Conservation (phyloP, 768 basidiomycete species). For the Pleurotus citrinopileatus region DNA sequence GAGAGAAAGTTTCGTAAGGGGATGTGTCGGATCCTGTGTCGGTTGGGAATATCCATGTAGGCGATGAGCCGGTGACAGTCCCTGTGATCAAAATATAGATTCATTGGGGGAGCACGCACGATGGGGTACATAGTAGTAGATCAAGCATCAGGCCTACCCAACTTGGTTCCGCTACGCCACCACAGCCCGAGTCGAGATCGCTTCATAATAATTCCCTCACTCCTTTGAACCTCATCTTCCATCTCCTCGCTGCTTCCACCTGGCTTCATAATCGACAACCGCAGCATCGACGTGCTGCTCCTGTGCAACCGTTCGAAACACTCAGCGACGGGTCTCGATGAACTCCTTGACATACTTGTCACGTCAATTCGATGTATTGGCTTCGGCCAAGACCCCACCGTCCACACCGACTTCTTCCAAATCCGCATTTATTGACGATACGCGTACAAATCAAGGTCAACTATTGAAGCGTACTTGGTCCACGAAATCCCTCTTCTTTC, state of each 20-base stretch:
- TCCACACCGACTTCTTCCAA: constrained; percentile 47
- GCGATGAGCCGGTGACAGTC: constrained; percentile 1
- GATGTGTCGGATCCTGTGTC: neutral
- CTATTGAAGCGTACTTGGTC: constrained; percentile 58
- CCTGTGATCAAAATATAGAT: no score
- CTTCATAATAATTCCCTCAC: neutral
- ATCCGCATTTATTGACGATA: constrained; percentile 24
- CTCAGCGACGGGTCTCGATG: constrained; percentile 38
- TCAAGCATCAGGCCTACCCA: no score
- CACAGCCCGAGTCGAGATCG: neutral
- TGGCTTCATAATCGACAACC: constrained; percentile 8
- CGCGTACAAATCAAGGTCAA: constrained; percentile 12
- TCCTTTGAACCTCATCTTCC: neutral
- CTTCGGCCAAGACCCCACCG: constrained; percentile 56
- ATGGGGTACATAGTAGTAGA: neutral
- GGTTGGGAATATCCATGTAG: no score
- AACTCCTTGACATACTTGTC: constrained; percentile 82
- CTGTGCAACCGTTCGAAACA: neutral
- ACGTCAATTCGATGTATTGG: constrained; percentile 77
- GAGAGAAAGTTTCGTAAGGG: no score
- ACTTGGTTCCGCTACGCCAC: constrained; percentile 9
- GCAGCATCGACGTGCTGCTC: neutral
- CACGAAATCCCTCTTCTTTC: constrained; percentile 48
- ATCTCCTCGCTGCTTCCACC: constrained; percentile 9
- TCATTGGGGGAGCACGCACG: no score